Base-by-base conservation (phyloP, 148 eudicot species). In the Pharnaceum exiguum region DNA sequence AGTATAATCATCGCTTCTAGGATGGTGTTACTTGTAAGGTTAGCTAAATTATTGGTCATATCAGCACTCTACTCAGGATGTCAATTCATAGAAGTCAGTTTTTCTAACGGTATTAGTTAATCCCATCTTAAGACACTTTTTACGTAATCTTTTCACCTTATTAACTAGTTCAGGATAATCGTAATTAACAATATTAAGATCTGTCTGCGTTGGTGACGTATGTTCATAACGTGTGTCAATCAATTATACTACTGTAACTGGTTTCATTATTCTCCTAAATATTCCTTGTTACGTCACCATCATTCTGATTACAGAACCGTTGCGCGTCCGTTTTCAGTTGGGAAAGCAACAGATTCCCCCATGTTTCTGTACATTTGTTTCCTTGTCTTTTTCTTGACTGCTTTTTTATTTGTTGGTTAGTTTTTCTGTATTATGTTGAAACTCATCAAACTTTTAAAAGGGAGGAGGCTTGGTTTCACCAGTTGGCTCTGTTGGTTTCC, bases 321-420 rank as follows among this genome's bases (percentile, higher is more conserved):
- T 27, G 46, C 26, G 51, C 29, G 61, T 62, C 52, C 17, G 60
- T 60, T 55, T 67, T 38, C 56, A 55, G 73, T 62, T 69, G 62
- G 57, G 43, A 56, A 55, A 51, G 12, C 40, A 55, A 69, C 68
- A 55, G 51, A 62, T 57, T 39, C 48, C 22, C 45, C 8, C 7
- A 43, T 29, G 43, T 27, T 38, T 63, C 63, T 59, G 50, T 67
- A 31, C 46, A 32, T 53, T 46, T 35, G 56, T 53, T 30, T n/a
- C 31, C 39, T 56, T 47, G 39, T 35, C 46, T 65, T 37, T 4
- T 7, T 1, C 57, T 0, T 46, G 47, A 31, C 7, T 48, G 47
- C 47, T 30, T 32, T 46, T 19, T 4, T 8, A 30, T 36, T 28
- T 57, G 40, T 32, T 46, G 19, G 32, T 29, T 28, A 6, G 49